These are phyloP conservation scores for Thuja plicata DNA, from an alignment of 83 land plant species.

Conservation along the genomic window DNA sequence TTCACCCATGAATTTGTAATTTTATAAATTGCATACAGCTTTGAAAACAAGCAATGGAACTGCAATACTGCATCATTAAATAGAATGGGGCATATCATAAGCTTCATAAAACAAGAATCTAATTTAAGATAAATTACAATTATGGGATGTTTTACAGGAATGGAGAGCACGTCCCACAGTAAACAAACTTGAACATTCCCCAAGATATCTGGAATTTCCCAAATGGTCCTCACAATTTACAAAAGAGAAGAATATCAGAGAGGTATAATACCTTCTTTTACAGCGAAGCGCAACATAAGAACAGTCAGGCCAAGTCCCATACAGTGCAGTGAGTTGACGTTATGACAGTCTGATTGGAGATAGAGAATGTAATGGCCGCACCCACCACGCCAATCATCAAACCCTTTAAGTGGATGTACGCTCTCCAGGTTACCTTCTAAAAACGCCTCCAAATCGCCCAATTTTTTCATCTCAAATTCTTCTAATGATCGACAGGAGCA, in stretches of 20 bases:
- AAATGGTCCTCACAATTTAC: not conserved
- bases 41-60: not conserved
- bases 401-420: conserved; percentile 21
- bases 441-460: too few relatives aligned
- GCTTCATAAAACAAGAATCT: not conserved
- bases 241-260: not conserved
- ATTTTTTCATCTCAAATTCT: too few relatives aligned
- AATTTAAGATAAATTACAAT: too few relatives aligned
- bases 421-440: too few relatives aligned
- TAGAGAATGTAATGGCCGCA: conserved; percentile 38
- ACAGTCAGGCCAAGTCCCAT: conserved; percentile 40
- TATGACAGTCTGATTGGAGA: conserved; percentile 43
- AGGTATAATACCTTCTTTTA: conserved; percentile 47
- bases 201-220: not conserved
- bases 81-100: not conserved
- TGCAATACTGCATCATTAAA: not conserved
- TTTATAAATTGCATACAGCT: not conserved
- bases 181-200: not conserved
- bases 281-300: conserved; percentile 40
- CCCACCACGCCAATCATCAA: conserved; percentile 49
- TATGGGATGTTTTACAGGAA: too few relatives aligned
- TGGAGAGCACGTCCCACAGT: not conserved
- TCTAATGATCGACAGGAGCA: too few relatives aligned
- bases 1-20: too few relatives aligned
- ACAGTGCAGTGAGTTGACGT: conserved; percentile 51